phyloP scores from a whole-genome alignment of 2,329 filamentous ascomycete genomes.

The Albifimbria verrucaria region DNA sequence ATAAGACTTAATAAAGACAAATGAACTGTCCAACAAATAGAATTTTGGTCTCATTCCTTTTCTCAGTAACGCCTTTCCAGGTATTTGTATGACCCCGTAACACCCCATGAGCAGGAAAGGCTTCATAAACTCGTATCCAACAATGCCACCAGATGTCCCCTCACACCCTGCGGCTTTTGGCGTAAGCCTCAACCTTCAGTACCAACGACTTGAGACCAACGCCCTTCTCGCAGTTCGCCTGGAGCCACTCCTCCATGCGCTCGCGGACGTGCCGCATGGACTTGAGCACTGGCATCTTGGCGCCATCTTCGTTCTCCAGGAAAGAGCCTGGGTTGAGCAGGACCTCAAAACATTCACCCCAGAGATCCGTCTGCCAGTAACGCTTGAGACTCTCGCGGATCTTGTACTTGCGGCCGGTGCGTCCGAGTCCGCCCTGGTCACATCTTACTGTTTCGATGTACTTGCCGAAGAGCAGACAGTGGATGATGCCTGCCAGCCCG shows the following conservation, averaged over 20 bases:
- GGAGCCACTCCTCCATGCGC: slow-evolving; percentile 81
- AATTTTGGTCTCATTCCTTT: not conserved
- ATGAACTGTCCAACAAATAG: too few species aligned
- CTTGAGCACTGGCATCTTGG: slow-evolving; percentile 68
- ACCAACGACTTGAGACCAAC: slow-evolving; percentile 68
- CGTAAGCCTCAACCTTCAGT: slow-evolving; percentile 56
- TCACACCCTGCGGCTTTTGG: slow-evolving; percentile 30
- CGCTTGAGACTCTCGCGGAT: slow-evolving; percentile 83
- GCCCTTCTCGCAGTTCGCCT: slow-evolving; percentile 77
- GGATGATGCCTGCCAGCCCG: slow-evolving; percentile 82
- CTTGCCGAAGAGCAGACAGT: slow-evolving; percentile 87
- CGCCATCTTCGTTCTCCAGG: slow-evolving; percentile 60
- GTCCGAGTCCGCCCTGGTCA: slow-evolving; percentile 53
- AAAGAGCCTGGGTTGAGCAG: slow-evolving; percentile 77
- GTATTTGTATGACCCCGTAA: not conserved
- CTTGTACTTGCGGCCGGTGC: slow-evolving; percentile 65
- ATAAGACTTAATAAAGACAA: too few species aligned
- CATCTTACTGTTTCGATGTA: slow-evolving; percentile 79
- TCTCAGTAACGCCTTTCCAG: not conserved
- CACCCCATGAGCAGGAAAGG: not conserved
- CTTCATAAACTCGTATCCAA: not conserved
- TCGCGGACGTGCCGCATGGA: slow-evolving; percentile 68
- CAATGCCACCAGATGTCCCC: not conserved
- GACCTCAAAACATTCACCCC: slow-evolving; percentile 78
- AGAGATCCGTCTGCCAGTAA: slow-evolving; percentile 96